Evolutionary conservation across 177 flowering plant genomes (phyloP).

Genomic region (Vitis hybrid): DNA sequence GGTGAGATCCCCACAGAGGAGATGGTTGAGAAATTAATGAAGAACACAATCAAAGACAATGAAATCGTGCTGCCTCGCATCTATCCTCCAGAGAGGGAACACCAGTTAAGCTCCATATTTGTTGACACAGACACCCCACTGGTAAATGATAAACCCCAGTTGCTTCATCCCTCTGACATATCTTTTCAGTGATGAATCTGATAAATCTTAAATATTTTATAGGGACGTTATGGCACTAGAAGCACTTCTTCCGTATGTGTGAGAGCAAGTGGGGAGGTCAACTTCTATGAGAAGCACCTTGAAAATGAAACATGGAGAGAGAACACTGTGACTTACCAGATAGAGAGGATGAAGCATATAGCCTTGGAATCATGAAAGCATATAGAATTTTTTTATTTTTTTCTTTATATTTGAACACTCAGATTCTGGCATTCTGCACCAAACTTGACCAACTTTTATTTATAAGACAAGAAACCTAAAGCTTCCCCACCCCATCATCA

Average conservation of each 20-base stretch:
- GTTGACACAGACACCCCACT: constrained; percentile 33
- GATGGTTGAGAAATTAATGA: constrained; percentile 51
- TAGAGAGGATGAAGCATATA: constrained; percentile 14
- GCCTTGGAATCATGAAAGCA: background rate
- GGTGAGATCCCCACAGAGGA: constrained; percentile 35
- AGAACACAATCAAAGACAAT: constrained; percentile 40
- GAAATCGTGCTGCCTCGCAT: constrained; percentile 37
- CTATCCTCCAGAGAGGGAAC: constrained; percentile 38
- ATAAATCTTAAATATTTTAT: background rate
- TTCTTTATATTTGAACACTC: no score
- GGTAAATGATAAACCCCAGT: constrained; percentile 22
- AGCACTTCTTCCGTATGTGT: constrained; percentile 50
- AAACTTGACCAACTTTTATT: background rate
- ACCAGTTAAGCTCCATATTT: constrained; percentile 49
- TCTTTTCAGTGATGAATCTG: background rate
- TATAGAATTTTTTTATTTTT: no score
- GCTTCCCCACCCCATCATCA: background rate
- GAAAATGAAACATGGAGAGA: constrained; percentile 51
- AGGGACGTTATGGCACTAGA: constrained; percentile 75
- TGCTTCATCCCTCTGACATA: background rate
- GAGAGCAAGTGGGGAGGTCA: constrained; percentile 31
- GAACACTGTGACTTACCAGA: constrained; percentile 24
- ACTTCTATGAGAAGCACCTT: constrained; percentile 45
- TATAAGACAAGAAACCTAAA: background rate
- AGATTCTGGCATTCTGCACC: no score